Conservation (phyloP, 176 grass and related monocot genomes). For the Avena sativa region DNA sequence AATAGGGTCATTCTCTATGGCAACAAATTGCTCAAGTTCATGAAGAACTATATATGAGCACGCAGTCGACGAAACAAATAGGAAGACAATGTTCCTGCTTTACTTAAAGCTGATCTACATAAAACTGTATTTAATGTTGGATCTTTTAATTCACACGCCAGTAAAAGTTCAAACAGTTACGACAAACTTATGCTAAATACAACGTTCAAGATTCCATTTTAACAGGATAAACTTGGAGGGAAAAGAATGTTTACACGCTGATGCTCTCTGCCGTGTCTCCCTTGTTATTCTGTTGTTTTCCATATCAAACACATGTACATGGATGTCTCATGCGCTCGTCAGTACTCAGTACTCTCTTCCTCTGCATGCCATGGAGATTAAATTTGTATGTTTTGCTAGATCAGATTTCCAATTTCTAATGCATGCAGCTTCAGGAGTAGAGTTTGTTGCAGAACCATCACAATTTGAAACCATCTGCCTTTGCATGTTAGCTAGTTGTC, state of each 20-base stretch:
- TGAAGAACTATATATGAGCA: constrained; percentile 9
- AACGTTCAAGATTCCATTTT: neutral
- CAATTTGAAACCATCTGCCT: neutral
- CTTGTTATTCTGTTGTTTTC: constrained; percentile 13
- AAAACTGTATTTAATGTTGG: neutral
- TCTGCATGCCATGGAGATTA: neutral
- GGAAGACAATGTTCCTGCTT: neutral
- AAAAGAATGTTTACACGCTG: neutral
- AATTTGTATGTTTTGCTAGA: constrained; percentile 18
- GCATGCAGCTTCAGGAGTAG: constrained; percentile 22
- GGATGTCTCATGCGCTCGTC: neutral
- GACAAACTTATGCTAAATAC: neutral
- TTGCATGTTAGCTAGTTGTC: neutral
- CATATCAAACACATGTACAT: constrained; percentile 16
- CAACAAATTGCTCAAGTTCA: neutral
- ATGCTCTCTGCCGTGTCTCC: neutral
- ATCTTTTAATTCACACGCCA: neutral
- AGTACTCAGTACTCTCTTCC: neutral
- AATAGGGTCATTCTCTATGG: constrained; percentile 10
- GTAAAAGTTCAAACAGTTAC: neutral
- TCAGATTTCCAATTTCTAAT: constrained; percentile 8
- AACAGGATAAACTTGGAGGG: constrained; percentile 18
- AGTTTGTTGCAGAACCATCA: constrained; percentile 21
- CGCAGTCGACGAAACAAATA: constrained; percentile 16
- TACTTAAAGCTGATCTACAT: neutral